These are phyloP conservation scores for Mucor plumbeus DNA, from an alignment of 371 early-diverging fungal species.

Conservation along the genomic window DNA sequence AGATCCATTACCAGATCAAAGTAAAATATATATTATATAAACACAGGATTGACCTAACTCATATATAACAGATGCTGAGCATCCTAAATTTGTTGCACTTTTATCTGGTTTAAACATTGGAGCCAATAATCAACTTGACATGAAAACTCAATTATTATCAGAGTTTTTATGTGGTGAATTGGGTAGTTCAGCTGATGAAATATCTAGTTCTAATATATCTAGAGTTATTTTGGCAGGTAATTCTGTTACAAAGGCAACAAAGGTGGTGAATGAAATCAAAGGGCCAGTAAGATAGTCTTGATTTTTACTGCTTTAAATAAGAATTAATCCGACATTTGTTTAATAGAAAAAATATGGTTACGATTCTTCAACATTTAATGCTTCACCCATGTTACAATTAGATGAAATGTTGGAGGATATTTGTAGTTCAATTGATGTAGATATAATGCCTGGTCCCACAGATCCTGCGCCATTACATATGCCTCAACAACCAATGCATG, in stretches of 20 bases:
- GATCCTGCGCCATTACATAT: constrained; percentile 82
- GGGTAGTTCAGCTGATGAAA: constrained; percentile 58
- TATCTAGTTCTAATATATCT: constrained; percentile 52
- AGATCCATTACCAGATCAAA: constrained; percentile 28
- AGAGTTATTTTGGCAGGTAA: constrained; percentile 83
- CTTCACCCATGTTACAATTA: constrained; percentile 50
- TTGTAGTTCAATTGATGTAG: constrained; percentile 66
- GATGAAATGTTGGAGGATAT: constrained; percentile 68
- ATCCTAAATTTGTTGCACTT: constrained; percentile 71
- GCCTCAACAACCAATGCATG: constrained; percentile 84
- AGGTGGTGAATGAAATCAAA: constrained; percentile 30
- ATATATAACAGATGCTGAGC: neutral
- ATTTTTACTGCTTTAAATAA: neutral
- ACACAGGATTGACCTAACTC: neutral
- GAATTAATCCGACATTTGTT: too few relatives aligned
- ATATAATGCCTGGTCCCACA: constrained; percentile 83
- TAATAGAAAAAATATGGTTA: constrained; percentile 62
- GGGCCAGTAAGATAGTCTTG: constrained; percentile 30
- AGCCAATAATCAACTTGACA: constrained; percentile 38
- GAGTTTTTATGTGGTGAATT: constrained; percentile 84
- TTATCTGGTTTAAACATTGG: constrained; percentile 83
- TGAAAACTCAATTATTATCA: constrained; percentile 71
- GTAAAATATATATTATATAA: neutral
- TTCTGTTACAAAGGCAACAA: constrained; percentile 53
- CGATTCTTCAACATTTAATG: constrained; percentile 52